Base-by-base conservation (phyloP, 1,284 basidiomycete genomes). In the Pseudozyma sp. region DNA sequence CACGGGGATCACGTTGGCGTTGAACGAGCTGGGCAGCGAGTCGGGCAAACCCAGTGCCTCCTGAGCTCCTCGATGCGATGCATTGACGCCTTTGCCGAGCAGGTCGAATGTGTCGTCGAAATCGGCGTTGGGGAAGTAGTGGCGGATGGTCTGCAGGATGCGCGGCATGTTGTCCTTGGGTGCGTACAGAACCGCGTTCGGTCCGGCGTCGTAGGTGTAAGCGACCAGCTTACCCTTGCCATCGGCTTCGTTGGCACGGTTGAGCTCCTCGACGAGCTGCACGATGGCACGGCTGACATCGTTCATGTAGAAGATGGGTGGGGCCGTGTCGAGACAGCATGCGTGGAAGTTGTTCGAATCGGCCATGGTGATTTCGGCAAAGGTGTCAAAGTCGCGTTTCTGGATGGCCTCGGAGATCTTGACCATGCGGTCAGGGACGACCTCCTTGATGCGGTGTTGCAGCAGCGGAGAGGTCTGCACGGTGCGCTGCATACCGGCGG, bases 241-340 rank as follows among this genome's bases (percentile, higher is more conserved):
- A 30, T 75, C 74, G 5, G 68, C 77, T 37, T 68, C 65, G 3
- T 90, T 88, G 39, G 92, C 87, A n/a, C 95, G 89, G 87, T 99
- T 99, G 87, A 95, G 90, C 86, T 98, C 97, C 62, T 93, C 92
- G 70, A 99, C 88, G 31, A 84, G 72, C 62, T 77, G 75, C 29
- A 84, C 77, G 45, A 84, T 81, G 40, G 78, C 78, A 35, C 82
- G 89, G 71, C 91, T 92, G 76, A 95, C 93, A 85, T 99, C 96
- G 87, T 98, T 99, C 90, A 99, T 91, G 88, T 99, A 99, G 86
- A 99, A 98, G 86, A 99, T 99, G 48, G 96, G 97, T 1, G 96
- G 97, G 49, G 91, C 89, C 0, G 96, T 99, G 87, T 99, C 97
- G 77, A 99, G 90, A 67, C 92, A 93, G 78, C 97, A 94, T 29